A percentile compares a stretch with the other conserved stretches of the same genome.
Evolutionary conservation across 495 filamentous ascomycete genomes (phyloP).

Genomic region (Oleoguttula mirabilis): DNA sequence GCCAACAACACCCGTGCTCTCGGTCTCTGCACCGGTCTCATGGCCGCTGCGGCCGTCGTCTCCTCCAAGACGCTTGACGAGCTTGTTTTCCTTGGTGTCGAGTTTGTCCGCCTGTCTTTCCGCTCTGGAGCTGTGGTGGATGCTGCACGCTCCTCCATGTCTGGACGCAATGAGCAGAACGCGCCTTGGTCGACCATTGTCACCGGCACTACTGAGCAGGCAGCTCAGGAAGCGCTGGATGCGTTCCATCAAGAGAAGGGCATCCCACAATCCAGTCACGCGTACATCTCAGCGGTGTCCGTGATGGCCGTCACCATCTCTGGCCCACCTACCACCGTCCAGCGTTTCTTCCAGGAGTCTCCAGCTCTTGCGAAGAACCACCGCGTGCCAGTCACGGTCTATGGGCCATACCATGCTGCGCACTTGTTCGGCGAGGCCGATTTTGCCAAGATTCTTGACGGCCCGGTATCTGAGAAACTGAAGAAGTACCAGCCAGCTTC

Average conservation of each 20-base stretch:
- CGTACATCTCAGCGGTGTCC: constrained; percentile 65
- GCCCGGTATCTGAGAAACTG: constrained; percentile 31
- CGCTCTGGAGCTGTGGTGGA: constrained; percentile 53
- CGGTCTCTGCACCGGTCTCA: constrained; percentile 60
- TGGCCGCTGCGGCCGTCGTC: constrained; percentile 60
- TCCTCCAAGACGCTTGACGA: constrained; percentile 55
- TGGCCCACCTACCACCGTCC: constrained; percentile 57
- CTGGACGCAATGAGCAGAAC: constrained; percentile 37
- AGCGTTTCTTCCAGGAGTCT: constrained; percentile 42
- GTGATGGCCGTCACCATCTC: constrained; percentile 61
- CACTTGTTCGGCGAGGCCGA: constrained; percentile 56
- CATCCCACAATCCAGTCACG: constrained; percentile 47
- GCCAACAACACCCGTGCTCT: constrained; percentile 38
- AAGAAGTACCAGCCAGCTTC: constrained; percentile 22
- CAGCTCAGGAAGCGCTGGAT: constrained; percentile 35
- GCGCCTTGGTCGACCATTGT: constrained; percentile 48
- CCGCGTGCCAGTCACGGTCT: constrained; percentile 54
- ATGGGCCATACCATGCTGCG: constrained; percentile 69
- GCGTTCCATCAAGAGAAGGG: constrained; percentile 45
- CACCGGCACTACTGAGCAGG: constrained; percentile 33
- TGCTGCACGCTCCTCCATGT: constrained; percentile 37
- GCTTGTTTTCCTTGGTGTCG: constrained; percentile 53
- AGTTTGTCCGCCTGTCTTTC: constrained; percentile 62
- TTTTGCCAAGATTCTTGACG: constrained; percentile 46
- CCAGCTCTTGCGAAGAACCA: constrained; percentile 42